Evolutionary conservation across 1,139 yeast species (phyloP).

Genomic region (Torulaspora pretoriensis): DNA sequence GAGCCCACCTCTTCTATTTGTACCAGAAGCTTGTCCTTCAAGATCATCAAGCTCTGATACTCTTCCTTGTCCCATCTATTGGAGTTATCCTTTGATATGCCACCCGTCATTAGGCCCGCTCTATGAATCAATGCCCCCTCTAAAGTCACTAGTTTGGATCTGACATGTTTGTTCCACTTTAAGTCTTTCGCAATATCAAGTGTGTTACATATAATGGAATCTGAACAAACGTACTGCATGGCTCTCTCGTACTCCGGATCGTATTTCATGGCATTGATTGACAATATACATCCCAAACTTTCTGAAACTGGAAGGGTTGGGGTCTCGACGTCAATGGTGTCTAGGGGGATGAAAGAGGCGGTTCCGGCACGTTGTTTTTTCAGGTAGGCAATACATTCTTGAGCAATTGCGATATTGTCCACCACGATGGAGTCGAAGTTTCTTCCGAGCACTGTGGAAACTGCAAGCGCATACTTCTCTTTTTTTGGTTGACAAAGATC

Average conservation of each 20-base stretch:
- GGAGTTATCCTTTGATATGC: slow-evolving; percentile 43
- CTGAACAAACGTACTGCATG: slow-evolving; percentile 74
- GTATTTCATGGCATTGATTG: slow-evolving; percentile 68
- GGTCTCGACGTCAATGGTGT: slow-evolving; percentile 64
- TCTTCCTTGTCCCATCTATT: slow-evolving; percentile 75
- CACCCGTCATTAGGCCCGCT: slow-evolving; percentile 93
- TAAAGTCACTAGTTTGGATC: slow-evolving; percentile 69
- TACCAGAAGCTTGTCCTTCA: slow-evolving; percentile 58
- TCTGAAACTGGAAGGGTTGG: slow-evolving; percentile 28
- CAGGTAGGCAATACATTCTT: slow-evolving; percentile 74
- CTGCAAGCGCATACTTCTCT: slow-evolving; percentile 68
- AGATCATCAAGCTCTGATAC: slow-evolving; percentile 50
- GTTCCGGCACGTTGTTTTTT: slow-evolving; percentile 84
- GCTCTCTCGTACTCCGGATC: slow-evolving; percentile 73
- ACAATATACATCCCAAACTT: slow-evolving; percentile 33
- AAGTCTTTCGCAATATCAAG: slow-evolving; percentile 64
- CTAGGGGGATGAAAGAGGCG: slow-evolving; percentile 86
- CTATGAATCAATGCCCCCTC: slow-evolving; percentile 84
- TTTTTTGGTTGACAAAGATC: slow-evolving; percentile 80
- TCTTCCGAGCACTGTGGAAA: slow-evolving; percentile 74
- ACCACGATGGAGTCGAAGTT: slow-evolving; percentile 82
- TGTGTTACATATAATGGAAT: slow-evolving; percentile 73
- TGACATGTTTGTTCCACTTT: slow-evolving; percentile 62
- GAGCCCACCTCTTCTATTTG: slow-evolving; percentile 50
- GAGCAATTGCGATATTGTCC: slow-evolving; percentile 69